Evolutionary conservation across 495 filamentous ascomycete species (phyloP), one percentile per base, ranked within the genome.

Genomic region (Penicillium flavigenum): DNA sequence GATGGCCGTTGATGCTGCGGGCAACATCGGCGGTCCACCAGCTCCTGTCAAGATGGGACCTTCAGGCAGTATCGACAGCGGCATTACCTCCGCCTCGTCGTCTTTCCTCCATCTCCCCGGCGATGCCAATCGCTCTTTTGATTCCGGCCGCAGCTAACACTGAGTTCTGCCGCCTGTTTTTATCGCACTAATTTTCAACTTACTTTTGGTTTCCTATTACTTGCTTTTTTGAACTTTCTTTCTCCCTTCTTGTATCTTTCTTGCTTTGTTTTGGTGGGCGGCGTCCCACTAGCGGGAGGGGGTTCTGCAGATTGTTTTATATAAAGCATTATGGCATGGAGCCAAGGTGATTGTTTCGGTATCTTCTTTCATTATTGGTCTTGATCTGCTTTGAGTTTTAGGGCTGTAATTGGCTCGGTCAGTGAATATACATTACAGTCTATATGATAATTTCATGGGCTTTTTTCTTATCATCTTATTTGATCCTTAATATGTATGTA

Each of bases 1-100:
- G 49, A 63, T 79, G 52, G 71, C 69, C 52, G 61, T 51, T 59
- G 72, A 59, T 66, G 63, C 61, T 59, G 62, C 66, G 51, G 64
- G 62, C 58, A 69, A 68, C 52, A 47, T 68, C 62, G 63, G 59
- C 58, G 62, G 56, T 34, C 51, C 64, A 44, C 57, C 63, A 14
- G 19, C 55, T 32, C 31, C 54, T 29, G 62, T 38, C 43, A 24
- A 60, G 29, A 45, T 63, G 55, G 59, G 66, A 14, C 39, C 63
- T 19, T 58, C 64, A 9, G 55, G 55, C 26, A 56, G 61, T 39
- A 51, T 44, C 12, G 65, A 67, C 11, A 68, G 64, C 45, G 63
- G 54, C 36, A 42, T 59, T 5, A 70, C 60, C 47, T 72, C 73
- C 41, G 51, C 68, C 16, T 66, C 72, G 10, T 76, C 73, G 9